Conservation (phyloP, 2,329 filamentous ascomycete species). For the Cordyceps fumosorosea region DNA sequence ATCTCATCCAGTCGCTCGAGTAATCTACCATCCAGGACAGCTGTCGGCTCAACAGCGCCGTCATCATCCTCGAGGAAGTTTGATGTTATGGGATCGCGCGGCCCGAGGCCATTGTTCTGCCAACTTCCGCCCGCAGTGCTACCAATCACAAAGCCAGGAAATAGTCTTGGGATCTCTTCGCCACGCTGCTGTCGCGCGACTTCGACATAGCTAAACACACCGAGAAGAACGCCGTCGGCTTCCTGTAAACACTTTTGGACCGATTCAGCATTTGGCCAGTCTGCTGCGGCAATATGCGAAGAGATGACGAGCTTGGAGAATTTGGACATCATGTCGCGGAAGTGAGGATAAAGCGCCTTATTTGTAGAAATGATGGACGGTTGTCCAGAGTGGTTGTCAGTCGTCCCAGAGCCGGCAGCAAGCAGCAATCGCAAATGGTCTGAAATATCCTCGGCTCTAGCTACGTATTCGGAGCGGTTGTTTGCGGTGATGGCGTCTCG, state of each 20-base stretch:
- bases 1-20: slow-evolving; percentile 81
- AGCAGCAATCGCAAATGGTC: slow-evolving; percentile 89
- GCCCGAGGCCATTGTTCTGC: slow-evolving; percentile 63
- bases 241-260: slow-evolving; percentile 93
- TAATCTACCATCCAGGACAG: slow-evolving; percentile 66
- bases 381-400: slow-evolving; percentile 96
- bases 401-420: slow-evolving; percentile 93
- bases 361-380: slow-evolving; percentile 99
- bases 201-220: slow-evolving; percentile 94
- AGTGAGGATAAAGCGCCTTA: slow-evolving; percentile 93
- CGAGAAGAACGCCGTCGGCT: slow-evolving; percentile 90
- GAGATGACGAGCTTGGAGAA: slow-evolving; percentile 99
- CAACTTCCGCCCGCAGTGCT: slow-evolving; percentile 81
- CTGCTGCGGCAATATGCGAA: slow-evolving; percentile 92
- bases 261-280: slow-evolving; percentile 91
- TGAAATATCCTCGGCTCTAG: slow-evolving; percentile 93
- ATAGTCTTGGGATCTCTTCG: slow-evolving; percentile 85
- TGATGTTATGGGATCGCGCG: slow-evolving; percentile 66
- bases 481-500: slow-evolving; percentile 80
- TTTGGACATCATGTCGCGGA: slow-evolving; percentile 98
- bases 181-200: slow-evolving; percentile 89
- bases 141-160: slow-evolving; percentile 87
- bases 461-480: slow-evolving; percentile 84
- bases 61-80: slow-evolving; percentile 85
- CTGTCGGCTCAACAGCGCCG: slow-evolving; percentile 61